Conservation (phyloP, 495 filamentous ascomycete species). For the Chaetomidium leptoderma region DNA sequence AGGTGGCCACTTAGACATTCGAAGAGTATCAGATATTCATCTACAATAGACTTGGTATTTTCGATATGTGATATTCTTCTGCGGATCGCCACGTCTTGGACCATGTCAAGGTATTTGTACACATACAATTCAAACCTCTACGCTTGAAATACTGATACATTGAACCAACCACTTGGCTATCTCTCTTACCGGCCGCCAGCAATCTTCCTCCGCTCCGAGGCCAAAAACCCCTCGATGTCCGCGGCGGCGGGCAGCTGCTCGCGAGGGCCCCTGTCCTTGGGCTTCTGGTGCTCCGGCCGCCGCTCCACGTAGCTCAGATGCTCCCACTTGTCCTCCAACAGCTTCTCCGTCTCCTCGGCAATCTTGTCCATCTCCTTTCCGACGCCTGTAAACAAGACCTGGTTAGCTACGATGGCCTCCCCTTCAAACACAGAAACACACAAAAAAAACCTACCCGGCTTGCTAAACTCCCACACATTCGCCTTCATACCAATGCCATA, state of each 20-base stretch:
- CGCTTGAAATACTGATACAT: slow-evolving; percentile 9
- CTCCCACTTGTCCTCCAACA: slow-evolving; percentile 58
- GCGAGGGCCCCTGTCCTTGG: slow-evolving; percentile 57
- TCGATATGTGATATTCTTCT: no score
- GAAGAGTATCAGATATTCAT: no score
- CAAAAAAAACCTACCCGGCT: slow-evolving; percentile 51
- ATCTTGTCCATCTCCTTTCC: slow-evolving; percentile 61
- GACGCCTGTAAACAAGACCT: slow-evolving; percentile 46
- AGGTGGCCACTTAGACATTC: no score
- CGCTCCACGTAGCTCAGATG: slow-evolving; percentile 57
- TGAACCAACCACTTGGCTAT: not conserved
- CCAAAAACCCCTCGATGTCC: slow-evolving; percentile 54
- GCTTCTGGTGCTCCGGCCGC: slow-evolving; percentile 52
- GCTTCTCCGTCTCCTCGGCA: slow-evolving; percentile 54
- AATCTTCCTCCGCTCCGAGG: slow-evolving; percentile 44
- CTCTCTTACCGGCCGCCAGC: slow-evolving; percentile 26
- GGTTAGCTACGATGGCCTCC: not conserved
- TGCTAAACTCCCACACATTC: slow-evolving; percentile 85
- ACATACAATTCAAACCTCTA: not conserved
- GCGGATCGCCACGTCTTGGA: no score
- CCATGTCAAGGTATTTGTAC: slow-evolving; percentile 1
- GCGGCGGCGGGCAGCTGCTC: slow-evolving; percentile 48
- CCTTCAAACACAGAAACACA: not conserved
- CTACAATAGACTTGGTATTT: no score
- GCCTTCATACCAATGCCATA: slow-evolving; percentile 98